phyloP scores from a whole-genome alignment of 2,329 filamentous ascomycete genomes.

The Fusarium clavum region DNA sequence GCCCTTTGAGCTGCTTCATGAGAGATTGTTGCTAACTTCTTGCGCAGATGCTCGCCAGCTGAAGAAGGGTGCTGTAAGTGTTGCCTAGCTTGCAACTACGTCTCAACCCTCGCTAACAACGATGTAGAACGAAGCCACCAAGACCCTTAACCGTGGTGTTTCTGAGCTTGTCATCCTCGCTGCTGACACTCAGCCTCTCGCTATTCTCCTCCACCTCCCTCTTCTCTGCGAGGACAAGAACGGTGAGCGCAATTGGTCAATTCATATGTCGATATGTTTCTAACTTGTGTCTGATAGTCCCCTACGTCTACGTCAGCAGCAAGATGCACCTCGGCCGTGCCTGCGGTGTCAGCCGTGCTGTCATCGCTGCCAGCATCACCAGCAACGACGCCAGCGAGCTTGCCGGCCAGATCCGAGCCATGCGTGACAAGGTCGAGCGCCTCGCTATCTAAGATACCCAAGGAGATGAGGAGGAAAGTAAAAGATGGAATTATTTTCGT shows the following conservation, averaged over 20 bases:
- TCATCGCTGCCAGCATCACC: constrained; percentile 90
- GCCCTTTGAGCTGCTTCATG: not conserved
- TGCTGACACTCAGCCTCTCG: constrained; percentile 86
- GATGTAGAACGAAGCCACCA: constrained; percentile 64
- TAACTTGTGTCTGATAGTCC: constrained; percentile 46
- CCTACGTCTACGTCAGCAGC: constrained; percentile 76
- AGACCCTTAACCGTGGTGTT: constrained; percentile 91
- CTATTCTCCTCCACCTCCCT: constrained; percentile 89
- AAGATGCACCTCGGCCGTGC: constrained; percentile 90
- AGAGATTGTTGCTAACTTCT: constrained; percentile 3
- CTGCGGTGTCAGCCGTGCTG: constrained; percentile 87
- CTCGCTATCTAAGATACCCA: constrained; percentile 80
- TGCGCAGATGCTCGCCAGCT: constrained; percentile 73
- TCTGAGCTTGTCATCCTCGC: constrained; percentile 90
- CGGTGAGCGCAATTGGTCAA: constrained; percentile 43
- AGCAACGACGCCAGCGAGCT: constrained; percentile 92
- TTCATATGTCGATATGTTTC: not conserved
- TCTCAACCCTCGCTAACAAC: not conserved
- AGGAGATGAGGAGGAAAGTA: constrained; percentile 28
- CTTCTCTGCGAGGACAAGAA: constrained; percentile 87
- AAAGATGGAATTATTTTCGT: constrained; percentile 31
- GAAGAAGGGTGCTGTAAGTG: constrained; percentile 81
- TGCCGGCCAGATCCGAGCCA: constrained; percentile 83
- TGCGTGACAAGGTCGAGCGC: constrained; percentile 96
- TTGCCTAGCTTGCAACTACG: not conserved